Conservation (phyloP, 768 basidiomycete genomes). For the Tricholoma sp. region DNA sequence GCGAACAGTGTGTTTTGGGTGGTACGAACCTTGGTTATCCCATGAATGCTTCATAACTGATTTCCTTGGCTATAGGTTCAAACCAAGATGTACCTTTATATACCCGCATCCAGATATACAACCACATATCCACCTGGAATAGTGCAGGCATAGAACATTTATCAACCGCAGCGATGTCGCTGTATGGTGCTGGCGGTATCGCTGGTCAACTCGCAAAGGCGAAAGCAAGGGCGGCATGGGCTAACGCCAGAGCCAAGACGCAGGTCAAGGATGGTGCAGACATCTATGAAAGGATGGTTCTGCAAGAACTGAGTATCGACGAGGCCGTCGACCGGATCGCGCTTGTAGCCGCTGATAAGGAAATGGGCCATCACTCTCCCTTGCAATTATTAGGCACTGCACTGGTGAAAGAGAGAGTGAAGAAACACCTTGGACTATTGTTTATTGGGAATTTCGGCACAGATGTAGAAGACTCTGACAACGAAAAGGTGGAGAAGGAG, state of each 20-base stretch:
- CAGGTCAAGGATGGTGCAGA: conserved; percentile 16
- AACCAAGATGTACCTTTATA: conserved; percentile 24
- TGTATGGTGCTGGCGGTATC: conserved; percentile 27
- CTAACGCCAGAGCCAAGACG: conserved; percentile 13
- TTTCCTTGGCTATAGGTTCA: conserved; percentile 9
- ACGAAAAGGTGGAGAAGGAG: conserved; percentile 21
- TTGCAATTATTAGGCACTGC: conserved; percentile 46
- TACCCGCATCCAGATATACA: conserved; percentile 51
- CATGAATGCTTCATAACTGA: not conserved
- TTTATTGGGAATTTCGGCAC: conserved; percentile 41
- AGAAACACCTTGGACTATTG: conserved; percentile 44
- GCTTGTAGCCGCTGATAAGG: conserved; percentile 12
- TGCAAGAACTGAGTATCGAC: conserved; percentile 46
- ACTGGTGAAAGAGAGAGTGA: conserved; percentile 48
- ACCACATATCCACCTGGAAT: conserved; percentile 39
- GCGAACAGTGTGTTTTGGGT: conserved; percentile 28
- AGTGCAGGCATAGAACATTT: conserved; percentile 42
- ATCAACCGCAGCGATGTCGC: conserved; percentile 52
- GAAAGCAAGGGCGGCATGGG: conserved; percentile 40
- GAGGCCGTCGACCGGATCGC: conserved; percentile 42
- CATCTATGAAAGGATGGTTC: conserved; percentile 51
- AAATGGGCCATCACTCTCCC: conserved; percentile 24
- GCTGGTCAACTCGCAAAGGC: conserved; percentile 31
- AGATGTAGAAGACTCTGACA: conserved; percentile 27
- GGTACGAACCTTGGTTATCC: conserved; percentile 18